Conservation (phyloP, 164 flowering plant species). For the Kalanchoe fedtschenkoi region DNA sequence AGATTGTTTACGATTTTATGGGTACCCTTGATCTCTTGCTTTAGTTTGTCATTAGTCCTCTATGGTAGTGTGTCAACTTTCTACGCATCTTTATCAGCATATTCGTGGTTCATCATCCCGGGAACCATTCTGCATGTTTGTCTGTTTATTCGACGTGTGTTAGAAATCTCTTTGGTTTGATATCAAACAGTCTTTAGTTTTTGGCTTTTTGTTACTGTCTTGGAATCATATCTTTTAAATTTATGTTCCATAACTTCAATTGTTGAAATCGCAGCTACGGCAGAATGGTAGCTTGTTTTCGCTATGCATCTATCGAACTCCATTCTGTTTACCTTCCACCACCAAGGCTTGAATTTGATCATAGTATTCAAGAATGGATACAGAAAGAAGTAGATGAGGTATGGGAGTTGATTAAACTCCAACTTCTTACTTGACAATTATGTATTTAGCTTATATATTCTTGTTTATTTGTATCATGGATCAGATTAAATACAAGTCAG, state of each 20-base stretch:
- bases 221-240: neutral
- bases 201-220: neutral
- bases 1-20: slow-evolving; percentile 99
- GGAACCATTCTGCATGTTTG: neutral
- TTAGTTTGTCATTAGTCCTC: neutral
- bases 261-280: slow-evolving; percentile 54
- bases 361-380: slow-evolving; percentile 75
- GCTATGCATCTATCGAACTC: slow-evolving; percentile 93
- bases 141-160: neutral
- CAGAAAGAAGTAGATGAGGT: slow-evolving; percentile 76
- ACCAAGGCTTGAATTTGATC: slow-evolving; percentile 60
- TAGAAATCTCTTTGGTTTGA: neutral
- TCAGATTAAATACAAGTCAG: slow-evolving; percentile 23
- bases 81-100: neutral
- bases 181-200: neutral
- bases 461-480: slow-evolving; percentile 38
- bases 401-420: neutral
- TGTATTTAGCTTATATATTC: slow-evolving; percentile 4
- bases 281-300: slow-evolving; percentile 96
- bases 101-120: neutral
- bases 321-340: slow-evolving; percentile 89
- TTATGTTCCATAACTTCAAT: no score
- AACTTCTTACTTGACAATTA: neutral
- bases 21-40: slow-evolving; percentile 32
- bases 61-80: neutral